Evolutionary conservation across 129 eudicot genomes (phyloP), one percentile per base, ranked within the genome.

Genomic region (Flaveria brownii): DNA sequence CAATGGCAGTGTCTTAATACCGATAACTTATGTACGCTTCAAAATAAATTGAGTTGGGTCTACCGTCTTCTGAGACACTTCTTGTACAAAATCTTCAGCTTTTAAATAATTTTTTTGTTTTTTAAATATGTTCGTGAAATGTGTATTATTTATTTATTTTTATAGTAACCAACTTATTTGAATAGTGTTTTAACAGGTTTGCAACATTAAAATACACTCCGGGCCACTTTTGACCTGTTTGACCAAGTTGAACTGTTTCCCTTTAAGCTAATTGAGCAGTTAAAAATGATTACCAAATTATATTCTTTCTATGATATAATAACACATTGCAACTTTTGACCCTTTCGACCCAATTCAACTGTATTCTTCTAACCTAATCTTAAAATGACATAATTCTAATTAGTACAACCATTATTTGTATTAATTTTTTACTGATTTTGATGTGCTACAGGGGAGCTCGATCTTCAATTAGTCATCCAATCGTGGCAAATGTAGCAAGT

Each of bases 361-460:
- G 39, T 59, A 22, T 59, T 15, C 56, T 1, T 43, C 43, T 9
- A 42, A 67, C n/a, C 7, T 67, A 18, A 6, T 9, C n/a, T 67
- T 57, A 23, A 59, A 6, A 25, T 59, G 23, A 9, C 9, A 9
- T 59, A 59, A 59, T 59, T 3, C 8, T 14, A 59, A 11, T 23
- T 14, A 11, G 11, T 14, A 68, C 22, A 23, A 14, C 22, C 41
- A 39, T n/a, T 68, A 5, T 68, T 49, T 14, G n/a, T 74, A 25
- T 74, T 45, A 50, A 50, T 17, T 22, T 43, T 15, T 71, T 71
- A 0, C 13, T 2, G 25, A 1, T 49, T 47, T 70, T 70, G 46
- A 70, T 30, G 42, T 63, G 33, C 36, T 60, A 71, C 80, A 95
- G 99, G 99, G 99, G 94, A 63, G 82, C 87, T 39, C 95, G 89